These are phyloP conservation scores for Penicilliopsis zonata DNA, from an alignment of 495 filamentous ascomycete species.

Conservation along the genomic window DNA sequence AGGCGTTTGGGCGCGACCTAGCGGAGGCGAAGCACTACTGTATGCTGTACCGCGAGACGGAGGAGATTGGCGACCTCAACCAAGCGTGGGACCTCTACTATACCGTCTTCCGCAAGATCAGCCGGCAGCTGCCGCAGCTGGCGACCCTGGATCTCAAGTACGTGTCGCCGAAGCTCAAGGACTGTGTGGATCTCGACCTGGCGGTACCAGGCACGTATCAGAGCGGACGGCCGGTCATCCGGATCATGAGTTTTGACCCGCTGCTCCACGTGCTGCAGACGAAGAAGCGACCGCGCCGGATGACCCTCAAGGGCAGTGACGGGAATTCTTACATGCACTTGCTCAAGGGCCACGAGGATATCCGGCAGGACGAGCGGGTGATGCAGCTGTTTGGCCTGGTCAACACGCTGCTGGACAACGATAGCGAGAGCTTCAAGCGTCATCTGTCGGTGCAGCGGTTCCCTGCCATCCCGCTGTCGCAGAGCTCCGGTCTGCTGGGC, in stretches of 20 bases:
- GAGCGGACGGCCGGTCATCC: conserved; percentile 73
- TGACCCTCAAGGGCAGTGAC: conserved; percentile 80
- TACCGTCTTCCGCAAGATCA: conserved; percentile 90
- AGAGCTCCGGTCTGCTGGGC: conserved; percentile 85
- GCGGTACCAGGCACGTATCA: conserved; percentile 91
- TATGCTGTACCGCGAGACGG: conserved; percentile 72
- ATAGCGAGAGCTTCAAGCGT: conserved; percentile 91
- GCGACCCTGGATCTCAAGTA: conserved; percentile 91
- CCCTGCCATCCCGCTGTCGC: conserved; percentile 88
- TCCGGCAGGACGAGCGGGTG: conserved; percentile 94
- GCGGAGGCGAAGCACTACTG: conserved; percentile 93
- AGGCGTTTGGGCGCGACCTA: conserved; percentile 90
- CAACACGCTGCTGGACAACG: conserved; percentile 85
- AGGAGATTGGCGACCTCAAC: conserved; percentile 87
- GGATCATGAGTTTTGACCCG: conserved; percentile 79
- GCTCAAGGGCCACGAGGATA: conserved; percentile 97
- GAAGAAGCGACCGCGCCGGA: conserved; percentile 86
- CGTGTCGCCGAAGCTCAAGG: conserved; percentile 83
- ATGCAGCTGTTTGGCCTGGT: conserved; percentile 98
- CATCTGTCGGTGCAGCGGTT: conserved; percentile 93
- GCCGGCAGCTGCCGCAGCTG: conserved; percentile 81
- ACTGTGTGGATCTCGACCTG: conserved; percentile 71
- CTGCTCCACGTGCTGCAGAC: conserved; percentile 88
- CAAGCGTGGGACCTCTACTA: conserved; percentile 99
- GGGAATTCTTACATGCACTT: conserved; percentile 73